A percentile compares a stretch with the other conserved stretches of the same genome.
phyloP scores from a whole-genome alignment of 2,329 filamentous ascomycete genomes.

The Fusarium beomiforme region DNA sequence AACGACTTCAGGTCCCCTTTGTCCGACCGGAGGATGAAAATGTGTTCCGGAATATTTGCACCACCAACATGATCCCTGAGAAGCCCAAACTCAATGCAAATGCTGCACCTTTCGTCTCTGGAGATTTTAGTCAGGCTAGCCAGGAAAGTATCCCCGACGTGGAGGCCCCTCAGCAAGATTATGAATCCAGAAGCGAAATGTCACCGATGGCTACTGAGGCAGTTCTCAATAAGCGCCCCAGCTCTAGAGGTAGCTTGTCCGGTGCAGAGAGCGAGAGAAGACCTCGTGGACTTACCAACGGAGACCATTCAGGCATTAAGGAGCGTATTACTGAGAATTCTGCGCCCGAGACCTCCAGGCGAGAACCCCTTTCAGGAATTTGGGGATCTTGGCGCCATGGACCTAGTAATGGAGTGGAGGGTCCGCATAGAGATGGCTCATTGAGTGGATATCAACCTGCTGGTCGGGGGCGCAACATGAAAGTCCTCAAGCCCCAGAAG shows the following conservation, averaged over 20 bases:
- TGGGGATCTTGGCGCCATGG: slow-evolving; percentile 78
- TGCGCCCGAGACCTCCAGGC: slow-evolving; percentile 49
- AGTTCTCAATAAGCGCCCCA: slow-evolving; percentile 48
- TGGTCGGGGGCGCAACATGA: slow-evolving; percentile 78
- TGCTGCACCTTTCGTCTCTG: slow-evolving; percentile 54
- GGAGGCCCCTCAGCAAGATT: slow-evolving; percentile 38
- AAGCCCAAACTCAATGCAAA: slow-evolving; percentile 68
- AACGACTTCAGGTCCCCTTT: slow-evolving; percentile 89
- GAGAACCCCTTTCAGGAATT: slow-evolving; percentile 65
- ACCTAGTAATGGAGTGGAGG: slow-evolving; percentile 61
- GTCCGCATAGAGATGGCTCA: slow-evolving; percentile 60
- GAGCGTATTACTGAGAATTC: slow-evolving; percentile 37
- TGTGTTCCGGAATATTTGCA: slow-evolving; percentile 80
- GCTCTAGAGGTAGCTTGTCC: slow-evolving; percentile 49
- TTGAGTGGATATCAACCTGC: slow-evolving; percentile 77
- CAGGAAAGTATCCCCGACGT: slow-evolving; percentile 25
- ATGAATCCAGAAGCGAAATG: slow-evolving; percentile 41
- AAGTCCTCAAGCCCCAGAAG: slow-evolving; percentile 85
- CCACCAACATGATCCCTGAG: slow-evolving; percentile 64
- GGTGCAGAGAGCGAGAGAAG: slow-evolving; percentile 57
- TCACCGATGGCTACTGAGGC: slow-evolving; percentile 52
- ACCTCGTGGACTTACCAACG: slow-evolving; percentile 35
- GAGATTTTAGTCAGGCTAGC: slow-evolving; percentile 45
- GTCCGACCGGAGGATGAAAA: slow-evolving; percentile 90
- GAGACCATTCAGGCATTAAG: slow-evolving; percentile 40